Conservation (phyloP, 148 eudicot genomes). For the Camellia sinensis region DNA sequence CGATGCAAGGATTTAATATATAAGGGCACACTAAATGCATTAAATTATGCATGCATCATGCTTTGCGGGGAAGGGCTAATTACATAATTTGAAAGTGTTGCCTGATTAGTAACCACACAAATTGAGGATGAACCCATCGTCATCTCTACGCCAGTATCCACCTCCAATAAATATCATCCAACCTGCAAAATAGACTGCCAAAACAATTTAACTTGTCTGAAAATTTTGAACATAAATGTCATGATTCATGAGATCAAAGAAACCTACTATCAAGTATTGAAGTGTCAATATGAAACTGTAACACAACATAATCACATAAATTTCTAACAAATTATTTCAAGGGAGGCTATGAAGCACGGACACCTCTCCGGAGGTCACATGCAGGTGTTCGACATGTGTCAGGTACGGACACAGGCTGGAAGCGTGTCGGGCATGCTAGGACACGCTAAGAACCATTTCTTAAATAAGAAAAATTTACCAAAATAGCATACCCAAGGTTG, state of each 20-base stretch:
- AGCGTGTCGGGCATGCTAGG: no score
- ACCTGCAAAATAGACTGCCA: constrained; percentile 15
- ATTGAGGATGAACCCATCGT: constrained; percentile 15
- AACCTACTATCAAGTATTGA: background rate
- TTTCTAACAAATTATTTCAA: background rate
- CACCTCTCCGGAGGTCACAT: no score
- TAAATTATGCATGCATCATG: constrained; percentile 1
- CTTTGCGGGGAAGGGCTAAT: constrained; percentile 8
- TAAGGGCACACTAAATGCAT: background rate
- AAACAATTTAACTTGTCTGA: background rate
- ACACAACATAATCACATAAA: no score
- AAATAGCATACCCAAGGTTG: no score
- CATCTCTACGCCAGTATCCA: constrained; percentile 1
- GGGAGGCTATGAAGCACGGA: background rate
- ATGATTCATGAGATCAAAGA: background rate
- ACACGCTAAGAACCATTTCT: no score
- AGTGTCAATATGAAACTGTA: background rate
- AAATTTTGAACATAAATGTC: background rate
- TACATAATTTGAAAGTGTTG: constrained; percentile 21
- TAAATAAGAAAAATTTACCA: no score
- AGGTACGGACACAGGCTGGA: no score
- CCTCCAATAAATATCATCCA: constrained; percentile 9
- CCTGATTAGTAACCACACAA: constrained; percentile 15
- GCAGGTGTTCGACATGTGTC: no score
- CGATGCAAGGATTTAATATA: background rate